Evolutionary conservation across 116 monocot genomes (phyloP).

Genomic region (Papilionanthe hybrid): DNA sequence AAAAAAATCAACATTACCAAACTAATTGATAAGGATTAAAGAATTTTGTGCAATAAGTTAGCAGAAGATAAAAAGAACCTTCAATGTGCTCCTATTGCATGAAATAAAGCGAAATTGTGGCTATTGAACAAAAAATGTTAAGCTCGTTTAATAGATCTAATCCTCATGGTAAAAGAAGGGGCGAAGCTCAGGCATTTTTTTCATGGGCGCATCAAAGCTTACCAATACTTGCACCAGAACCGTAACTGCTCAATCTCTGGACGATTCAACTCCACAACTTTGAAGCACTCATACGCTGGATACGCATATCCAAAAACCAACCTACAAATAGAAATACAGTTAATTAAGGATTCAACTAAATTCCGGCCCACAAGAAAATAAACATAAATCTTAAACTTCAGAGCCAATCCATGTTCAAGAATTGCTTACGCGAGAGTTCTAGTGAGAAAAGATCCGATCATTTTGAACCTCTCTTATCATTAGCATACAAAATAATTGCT

Average conservation of each 20-base stretch:
- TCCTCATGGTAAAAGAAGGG: no score
- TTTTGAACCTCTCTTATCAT: constrained; percentile 12
- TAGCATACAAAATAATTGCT: not conserved
- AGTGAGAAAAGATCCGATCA: constrained; percentile 46
- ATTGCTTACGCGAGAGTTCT: constrained; percentile 37
- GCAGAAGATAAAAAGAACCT: not conserved
- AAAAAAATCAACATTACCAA: not conserved
- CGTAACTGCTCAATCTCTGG: constrained; percentile 48
- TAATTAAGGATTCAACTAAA: not conserved
- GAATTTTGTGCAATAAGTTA: not conserved
- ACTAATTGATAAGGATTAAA: not conserved
- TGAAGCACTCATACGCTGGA: constrained; percentile 60
- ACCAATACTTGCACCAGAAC: constrained; percentile 72
- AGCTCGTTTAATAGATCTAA: no score
- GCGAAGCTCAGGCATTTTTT: not conserved
- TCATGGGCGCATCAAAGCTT: not conserved
- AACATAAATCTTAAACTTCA: not conserved
- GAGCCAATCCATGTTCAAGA: not conserved
- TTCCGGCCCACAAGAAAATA: not conserved
- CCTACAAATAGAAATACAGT: constrained; percentile 11
- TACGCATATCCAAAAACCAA: constrained; percentile 58
- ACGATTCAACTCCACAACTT: constrained; percentile 48
- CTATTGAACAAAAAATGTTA: no score
- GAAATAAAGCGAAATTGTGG: no score
- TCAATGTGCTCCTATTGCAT: no score